These are phyloP conservation scores for Conticribra weissflogii DNA, from an alignment of 108 stramenopile species.

Conservation along the genomic window DNA sequence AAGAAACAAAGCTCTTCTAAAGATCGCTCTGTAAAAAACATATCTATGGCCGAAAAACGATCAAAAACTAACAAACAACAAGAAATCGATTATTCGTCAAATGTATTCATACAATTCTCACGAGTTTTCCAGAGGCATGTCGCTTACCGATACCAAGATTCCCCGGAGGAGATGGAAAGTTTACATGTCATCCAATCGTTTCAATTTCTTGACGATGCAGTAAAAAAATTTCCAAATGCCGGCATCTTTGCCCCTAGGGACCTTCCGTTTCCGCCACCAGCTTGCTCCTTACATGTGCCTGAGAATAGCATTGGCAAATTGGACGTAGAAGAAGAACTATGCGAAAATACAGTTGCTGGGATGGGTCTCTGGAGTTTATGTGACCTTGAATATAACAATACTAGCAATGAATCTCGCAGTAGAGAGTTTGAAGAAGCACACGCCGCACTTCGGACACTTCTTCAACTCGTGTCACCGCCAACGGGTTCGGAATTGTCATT, in stretches of 20 bases:
- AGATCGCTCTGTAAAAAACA: too few relatives aligned
- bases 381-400: slow-evolving; percentile 24
- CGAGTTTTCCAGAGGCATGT: slow-evolving; percentile 53
- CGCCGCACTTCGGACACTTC: slow-evolving; percentile 18
- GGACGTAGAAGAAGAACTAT: slow-evolving; percentile 20
- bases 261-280: slow-evolving; percentile 49
- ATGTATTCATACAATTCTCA: slow-evolving; percentile 47
- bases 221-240: slow-evolving; percentile 39
- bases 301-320: neutral
- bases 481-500: neutral
- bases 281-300: slow-evolving; percentile 34
- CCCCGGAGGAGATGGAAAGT: too few relatives aligned
- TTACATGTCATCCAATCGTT: slow-evolving; percentile 52
- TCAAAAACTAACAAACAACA: neutral
- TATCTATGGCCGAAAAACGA: too few relatives aligned
- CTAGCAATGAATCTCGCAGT: neutral
- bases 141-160: slow-evolving; percentile 19
- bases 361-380: slow-evolving; percentile 29
- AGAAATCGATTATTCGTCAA: neutral
- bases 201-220: slow-evolving; percentile 57
- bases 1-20: too few relatives aligned
- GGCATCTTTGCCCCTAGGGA: slow-evolving; percentile 30
- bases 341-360: slow-evolving; percentile 48
- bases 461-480: slow-evolving; percentile 14
- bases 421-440: slow-evolving; percentile 3